Evolutionary conservation across 2,329 filamentous ascomycete species (phyloP), one percentile per base, ranked within the genome.

Genomic region (Aspergillus niger): DNA sequence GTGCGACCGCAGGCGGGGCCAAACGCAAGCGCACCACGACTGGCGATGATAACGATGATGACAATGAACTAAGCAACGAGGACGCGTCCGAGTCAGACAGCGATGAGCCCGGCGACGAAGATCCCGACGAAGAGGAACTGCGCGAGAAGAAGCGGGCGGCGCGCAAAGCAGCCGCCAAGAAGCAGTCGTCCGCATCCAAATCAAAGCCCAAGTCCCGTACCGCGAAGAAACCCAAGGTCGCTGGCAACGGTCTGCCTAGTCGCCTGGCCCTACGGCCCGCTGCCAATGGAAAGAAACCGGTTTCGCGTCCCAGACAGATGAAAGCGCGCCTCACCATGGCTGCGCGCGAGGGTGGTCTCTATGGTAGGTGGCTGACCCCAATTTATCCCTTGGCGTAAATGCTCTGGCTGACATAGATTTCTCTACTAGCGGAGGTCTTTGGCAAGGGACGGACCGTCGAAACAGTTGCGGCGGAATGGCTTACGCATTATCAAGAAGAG

Each of bases 401-500:
- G 52, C 8, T 26, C 32, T 59, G 57, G 63, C 71, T 78, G 60
- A 77, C 60, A 24, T 43, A 39, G 11, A 13, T 15, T 6, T 36
- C 11, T 65, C 38, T 28, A 53, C 22, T 65, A 86, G 85, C 82
- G 64, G 84, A 88, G 67, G 81, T 89, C 15, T 89, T 89, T 70
- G 82, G 81, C 32, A 80, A 81, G 63, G 81, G 78, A 54, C 80
- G 83, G 64, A 80, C 80, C 41, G 71, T 83, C 24, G 84, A 88
- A 59, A 81, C 84, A 38, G 83, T 84, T 30, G 83, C 84, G 11
- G 81, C 83, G 38, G 77, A 82, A 57, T 89, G 86, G 86, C 74
- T 88, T 49, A 75, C 79, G 55, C 74, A 76, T 48, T 88, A 88
- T 73, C 78, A 84, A 55, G 76, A 82, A 55, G 76, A 87, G 65